phyloP scores from a whole-genome alignment of 2,329 filamentous ascomycete species.

The Ceratocystis destructans region DNA sequence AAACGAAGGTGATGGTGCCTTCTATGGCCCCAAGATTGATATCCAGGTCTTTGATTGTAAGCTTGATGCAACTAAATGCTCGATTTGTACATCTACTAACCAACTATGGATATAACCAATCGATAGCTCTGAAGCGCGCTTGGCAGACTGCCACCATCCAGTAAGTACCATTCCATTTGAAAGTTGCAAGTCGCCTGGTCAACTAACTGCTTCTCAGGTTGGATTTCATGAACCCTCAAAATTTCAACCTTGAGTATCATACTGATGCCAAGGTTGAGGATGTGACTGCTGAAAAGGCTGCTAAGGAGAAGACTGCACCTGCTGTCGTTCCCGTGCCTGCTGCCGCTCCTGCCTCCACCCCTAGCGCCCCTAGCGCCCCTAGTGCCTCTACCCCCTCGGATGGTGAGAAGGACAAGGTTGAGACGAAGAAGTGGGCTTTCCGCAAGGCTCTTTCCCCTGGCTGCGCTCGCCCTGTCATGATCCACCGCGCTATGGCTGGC shows the following conservation, averaged over 20 bases:
- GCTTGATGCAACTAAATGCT: slow-evolving; percentile 25
- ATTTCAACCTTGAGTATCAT: slow-evolving; percentile 80
- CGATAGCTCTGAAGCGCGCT: slow-evolving; percentile 20
- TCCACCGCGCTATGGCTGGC: slow-evolving; percentile 71
- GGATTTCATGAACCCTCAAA: slow-evolving; percentile 56
- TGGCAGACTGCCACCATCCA: slow-evolving; percentile 91
- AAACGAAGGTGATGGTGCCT: slow-evolving; percentile 90
- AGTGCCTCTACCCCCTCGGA: slow-evolving; percentile 25
- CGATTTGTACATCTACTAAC: neutral
- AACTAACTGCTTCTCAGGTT: slow-evolving; percentile 29
- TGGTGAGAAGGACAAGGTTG: slow-evolving; percentile 33
- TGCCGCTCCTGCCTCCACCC: slow-evolving; percentile 25
- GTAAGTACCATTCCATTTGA: slow-evolving; percentile 18
- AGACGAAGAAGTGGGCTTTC: slow-evolving; percentile 26
- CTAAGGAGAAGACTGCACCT: slow-evolving; percentile 25
- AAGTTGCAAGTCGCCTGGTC: neutral
- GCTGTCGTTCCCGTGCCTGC: slow-evolving; percentile 18
- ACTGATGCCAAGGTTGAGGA: slow-evolving; percentile 45
- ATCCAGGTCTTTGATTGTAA: slow-evolving; percentile 55
- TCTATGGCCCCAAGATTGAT: slow-evolving; percentile 98
- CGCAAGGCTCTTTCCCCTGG: slow-evolving; percentile 47
- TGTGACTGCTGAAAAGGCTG: slow-evolving; percentile 18
- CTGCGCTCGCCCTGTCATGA: slow-evolving; percentile 71
- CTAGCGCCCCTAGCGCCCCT: slow-evolving; percentile 11
- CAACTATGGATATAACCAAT: neutral